phyloP scores from a whole-genome alignment of 1,139 yeast genomes.

The Protomyces pachydermus region DNA sequence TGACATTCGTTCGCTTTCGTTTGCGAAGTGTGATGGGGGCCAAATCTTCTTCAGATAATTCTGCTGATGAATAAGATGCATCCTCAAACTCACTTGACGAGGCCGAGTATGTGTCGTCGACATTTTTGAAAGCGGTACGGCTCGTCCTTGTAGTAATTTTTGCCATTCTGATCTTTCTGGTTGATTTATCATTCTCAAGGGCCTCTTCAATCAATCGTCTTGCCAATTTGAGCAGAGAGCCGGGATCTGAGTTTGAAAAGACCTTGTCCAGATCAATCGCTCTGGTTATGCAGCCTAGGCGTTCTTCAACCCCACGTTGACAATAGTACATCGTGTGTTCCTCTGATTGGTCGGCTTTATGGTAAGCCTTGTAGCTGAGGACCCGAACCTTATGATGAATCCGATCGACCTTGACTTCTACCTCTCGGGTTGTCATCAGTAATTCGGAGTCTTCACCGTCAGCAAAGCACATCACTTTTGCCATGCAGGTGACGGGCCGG shows the following conservation, averaged over 20 bases:
- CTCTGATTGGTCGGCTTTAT: background rate
- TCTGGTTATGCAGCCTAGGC: constrained; percentile 2
- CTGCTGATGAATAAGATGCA: background rate
- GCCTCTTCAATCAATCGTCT: background rate
- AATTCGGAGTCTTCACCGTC: background rate
- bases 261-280: background rate
- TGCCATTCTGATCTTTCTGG: background rate
- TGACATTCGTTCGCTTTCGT: background rate
- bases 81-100: background rate
- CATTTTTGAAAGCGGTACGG: background rate
- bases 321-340: constrained; percentile 1
- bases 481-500: background rate
- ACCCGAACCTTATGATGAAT: background rate
- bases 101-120: background rate
- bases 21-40: constrained; percentile 14
- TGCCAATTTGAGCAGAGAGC: background rate
- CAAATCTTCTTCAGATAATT: background rate
- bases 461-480: background rate
- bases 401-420: background rate
- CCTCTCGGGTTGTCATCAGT: background rate
- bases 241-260: background rate
- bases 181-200: background rate
- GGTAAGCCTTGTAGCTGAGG: background rate
- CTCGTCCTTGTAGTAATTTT: background rate
- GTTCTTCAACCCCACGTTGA: constrained; percentile 6